phyloP scores from a whole-genome alignment of 2,329 filamentous ascomycete species.

The Talaromyces sp. region DNA sequence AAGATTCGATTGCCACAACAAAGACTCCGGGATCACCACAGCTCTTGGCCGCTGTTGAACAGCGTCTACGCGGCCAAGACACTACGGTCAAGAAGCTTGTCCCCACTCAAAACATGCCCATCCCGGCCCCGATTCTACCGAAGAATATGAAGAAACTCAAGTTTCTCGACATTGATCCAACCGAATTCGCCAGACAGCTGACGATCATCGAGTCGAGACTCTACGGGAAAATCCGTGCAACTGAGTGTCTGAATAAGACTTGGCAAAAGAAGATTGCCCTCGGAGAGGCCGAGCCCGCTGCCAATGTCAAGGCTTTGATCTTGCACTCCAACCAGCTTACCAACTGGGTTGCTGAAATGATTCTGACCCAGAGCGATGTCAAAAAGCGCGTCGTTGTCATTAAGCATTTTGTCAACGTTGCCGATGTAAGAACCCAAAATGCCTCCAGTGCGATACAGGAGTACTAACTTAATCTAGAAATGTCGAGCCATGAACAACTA shows the following conservation, averaged over 20 bases:
- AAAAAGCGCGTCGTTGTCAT: conserved; percentile 96
- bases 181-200: conserved; percentile 93
- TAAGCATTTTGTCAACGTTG: conserved; percentile 94
- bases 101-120: conserved; percentile 74
- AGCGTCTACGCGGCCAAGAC: conserved; percentile 82
- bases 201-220: conserved; percentile 94
- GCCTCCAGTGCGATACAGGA: conserved; percentile 5
- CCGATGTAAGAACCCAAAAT: conserved; percentile 59
- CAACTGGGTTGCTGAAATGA: conserved; percentile 99
- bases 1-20: conserved; percentile 85
- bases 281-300: conserved; percentile 65
- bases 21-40: conserved; percentile 84
- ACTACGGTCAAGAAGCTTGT: conserved; percentile 79
- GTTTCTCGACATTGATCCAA: conserved; percentile 92
- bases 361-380: conserved; percentile 85
- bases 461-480: conserved; percentile 57
- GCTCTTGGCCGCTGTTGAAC: conserved; percentile 80
- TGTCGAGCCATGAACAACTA: conserved; percentile 93
- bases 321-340: conserved; percentile 97
- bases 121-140: conserved; percentile 82
- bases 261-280: conserved; percentile 94
- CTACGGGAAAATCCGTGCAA: conserved; percentile 92
- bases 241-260: conserved; percentile 95
- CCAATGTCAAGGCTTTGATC: conserved; percentile 94
- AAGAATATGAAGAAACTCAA: conserved; percentile 99